Base-by-base conservation (phyloP, 257 asterid genomes). In the Capsicum rhomboideum region DNA sequence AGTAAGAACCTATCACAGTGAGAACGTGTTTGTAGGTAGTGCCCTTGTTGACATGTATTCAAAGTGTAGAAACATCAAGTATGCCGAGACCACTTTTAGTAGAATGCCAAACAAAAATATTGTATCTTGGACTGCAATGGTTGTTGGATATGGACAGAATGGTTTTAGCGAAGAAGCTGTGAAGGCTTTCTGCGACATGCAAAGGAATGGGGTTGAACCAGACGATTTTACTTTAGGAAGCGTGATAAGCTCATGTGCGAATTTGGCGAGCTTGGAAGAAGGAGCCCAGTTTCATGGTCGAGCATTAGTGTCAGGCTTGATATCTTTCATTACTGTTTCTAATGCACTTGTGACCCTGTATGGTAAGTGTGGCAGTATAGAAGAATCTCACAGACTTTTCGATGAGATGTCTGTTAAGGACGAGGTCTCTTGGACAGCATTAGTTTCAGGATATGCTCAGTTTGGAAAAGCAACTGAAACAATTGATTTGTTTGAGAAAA, bases 81-180 rank as follows among this genome's bases (percentile, higher is more conserved):
- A 89, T 72, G 97, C 98, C 11, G 98, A 91, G 87, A 86, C 49
- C 23, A 90, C 93, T 42, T 97, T 97, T 61, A 61, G 88, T 88
- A 88, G 83, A 85, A 95, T 92, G 96, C 46, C 84, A 49, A 77
- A 72, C 88, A 93, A 86, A 90, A 93, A 97, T 82, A 84, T 97
- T 2, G 97, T 97, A 44, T 91, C 98, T 37, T 97, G 98, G 98
- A 95, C 98, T 6, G 98, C 98, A 72, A 92, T 97, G 97, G 83
- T 97, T 59, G 98, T 95, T 26, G 99, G 97, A n/a, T 94, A 92
- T 82, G 96, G 98, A 83, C 98, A 94, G 88, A 95, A 95, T 50
- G 99, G 99, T 44, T 91, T 84, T 88, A 89, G 96, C 11, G 98
- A 95, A 78, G 97, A 95, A 87, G 99, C 98, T 78, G 91, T 97